Evolutionary conservation across 2,329 filamentous ascomycete genomes (phyloP).

Genomic region (Cadophora gregata): DNA sequence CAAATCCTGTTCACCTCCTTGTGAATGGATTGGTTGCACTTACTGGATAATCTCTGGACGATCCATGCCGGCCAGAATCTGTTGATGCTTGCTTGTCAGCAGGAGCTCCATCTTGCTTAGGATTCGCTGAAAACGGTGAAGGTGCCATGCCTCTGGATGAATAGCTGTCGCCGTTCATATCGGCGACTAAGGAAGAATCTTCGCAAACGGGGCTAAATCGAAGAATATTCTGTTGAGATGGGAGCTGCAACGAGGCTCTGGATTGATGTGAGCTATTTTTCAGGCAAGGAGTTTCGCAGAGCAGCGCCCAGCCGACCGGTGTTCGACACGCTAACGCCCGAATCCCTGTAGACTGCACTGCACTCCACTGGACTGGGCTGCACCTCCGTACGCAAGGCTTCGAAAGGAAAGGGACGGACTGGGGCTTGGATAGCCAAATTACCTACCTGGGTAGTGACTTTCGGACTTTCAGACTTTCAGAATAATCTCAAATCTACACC

Average conservation of each 20-base stretch:
- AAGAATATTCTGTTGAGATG: background rate
- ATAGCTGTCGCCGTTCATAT: slow-evolving; percentile 87
- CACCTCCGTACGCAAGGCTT: too few relatives aligned
- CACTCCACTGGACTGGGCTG: too few relatives aligned
- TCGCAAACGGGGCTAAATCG: slow-evolving; percentile 7
- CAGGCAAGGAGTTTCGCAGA: slow-evolving; percentile 18
- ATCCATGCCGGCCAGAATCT: slow-evolving; percentile 55
- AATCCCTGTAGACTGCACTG: slow-evolving; percentile 16
- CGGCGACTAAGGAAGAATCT: slow-evolving; percentile 40
- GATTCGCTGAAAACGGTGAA: slow-evolving; percentile 40
- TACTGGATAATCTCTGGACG: slow-evolving; percentile 59
- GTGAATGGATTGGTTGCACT: slow-evolving; percentile 38
- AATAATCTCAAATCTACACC: background rate
- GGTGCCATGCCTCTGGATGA: slow-evolving; percentile 70
- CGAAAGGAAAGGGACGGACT: too few relatives aligned
- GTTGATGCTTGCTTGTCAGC: slow-evolving; percentile 46
- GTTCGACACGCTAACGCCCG: slow-evolving; percentile 4
- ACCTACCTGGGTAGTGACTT: too few relatives aligned
- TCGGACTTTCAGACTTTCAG: background rate
- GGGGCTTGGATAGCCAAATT: too few relatives aligned
- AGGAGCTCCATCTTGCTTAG: slow-evolving; percentile 38
- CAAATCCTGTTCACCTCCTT: slow-evolving; percentile 19
- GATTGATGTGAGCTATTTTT: slow-evolving; percentile 19
- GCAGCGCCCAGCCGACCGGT: slow-evolving; percentile 7
- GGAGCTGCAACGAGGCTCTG: slow-evolving; percentile 24